A percentile compares a stretch with the other conserved stretches of the same genome.
phyloP scores from a whole-genome alignment of 1,284 basidiomycete species.

The Fomitiporia mediterranea region DNA sequence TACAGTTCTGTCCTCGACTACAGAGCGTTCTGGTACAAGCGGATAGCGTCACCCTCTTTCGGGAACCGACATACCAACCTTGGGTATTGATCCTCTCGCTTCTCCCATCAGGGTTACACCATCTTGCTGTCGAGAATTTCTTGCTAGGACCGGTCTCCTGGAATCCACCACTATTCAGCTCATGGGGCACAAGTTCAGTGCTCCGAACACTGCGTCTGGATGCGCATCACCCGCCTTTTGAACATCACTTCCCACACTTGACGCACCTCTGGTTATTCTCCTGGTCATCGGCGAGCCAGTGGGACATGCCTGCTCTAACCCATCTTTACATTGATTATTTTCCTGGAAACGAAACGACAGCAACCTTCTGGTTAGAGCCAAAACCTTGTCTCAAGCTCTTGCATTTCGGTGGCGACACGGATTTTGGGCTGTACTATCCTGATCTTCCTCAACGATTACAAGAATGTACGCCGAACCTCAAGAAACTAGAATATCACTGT shows the following conservation, averaged over 20 bases:
- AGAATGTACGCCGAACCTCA: background rate
- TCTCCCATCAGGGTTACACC: background rate
- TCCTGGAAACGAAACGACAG: constrained; percentile 1
- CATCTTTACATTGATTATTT: constrained; percentile 8
- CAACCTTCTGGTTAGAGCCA: background rate
- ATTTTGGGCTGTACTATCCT: constrained; percentile 10
- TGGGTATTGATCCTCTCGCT: constrained; percentile 5
- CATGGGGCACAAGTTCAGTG: background rate
- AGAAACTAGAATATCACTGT: constrained; percentile 1
- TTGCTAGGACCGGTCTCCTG: constrained; percentile 9
- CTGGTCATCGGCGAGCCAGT: constrained; percentile 5
- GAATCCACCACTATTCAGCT: background rate
- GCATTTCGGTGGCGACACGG: constrained; percentile 10
- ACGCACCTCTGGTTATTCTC: constrained; percentile 11
- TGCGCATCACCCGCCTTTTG: constrained; percentile 1
- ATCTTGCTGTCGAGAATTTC: constrained; percentile 7
- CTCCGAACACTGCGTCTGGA: constrained; percentile 7
- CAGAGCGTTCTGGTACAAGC: constrained; percentile 1
- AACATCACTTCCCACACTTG: constrained; percentile 1
- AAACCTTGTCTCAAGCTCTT: background rate
- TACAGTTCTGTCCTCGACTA: background rate
- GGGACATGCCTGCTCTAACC: constrained; percentile 3
- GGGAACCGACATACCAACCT: constrained; percentile 8
- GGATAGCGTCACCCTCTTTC: constrained; percentile 4
- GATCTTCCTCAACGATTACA: constrained; percentile 3